Percentiles rank a stretch among this genome's conserved stretches.
Conservation (phyloP, 202 grass and related monocot species). For the Bolboschoenoplectus hybrid region DNA sequence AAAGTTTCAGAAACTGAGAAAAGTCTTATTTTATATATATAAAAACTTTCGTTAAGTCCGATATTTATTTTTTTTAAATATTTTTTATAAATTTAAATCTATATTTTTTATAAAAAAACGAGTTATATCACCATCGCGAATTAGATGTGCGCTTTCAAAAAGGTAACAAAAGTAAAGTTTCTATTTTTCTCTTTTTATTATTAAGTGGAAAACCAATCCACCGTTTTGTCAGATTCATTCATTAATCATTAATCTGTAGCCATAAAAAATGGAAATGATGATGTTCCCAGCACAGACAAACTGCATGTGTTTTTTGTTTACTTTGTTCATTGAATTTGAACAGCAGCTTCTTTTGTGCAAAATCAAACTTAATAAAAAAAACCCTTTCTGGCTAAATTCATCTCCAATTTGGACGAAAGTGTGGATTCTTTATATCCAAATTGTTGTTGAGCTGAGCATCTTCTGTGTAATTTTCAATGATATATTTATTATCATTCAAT, state of each 20-base stretch:
- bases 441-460: no score
- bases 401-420: neutral
- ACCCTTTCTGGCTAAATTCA: neutral
- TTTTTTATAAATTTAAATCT: no score
- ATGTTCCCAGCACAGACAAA: conserved; percentile 14
- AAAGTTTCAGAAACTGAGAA: neutral
- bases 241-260: neutral
- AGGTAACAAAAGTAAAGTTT: no score
- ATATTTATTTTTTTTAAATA: no score
- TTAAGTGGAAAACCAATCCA: neutral
- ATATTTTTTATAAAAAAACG: no score
- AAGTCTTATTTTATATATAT: neutral
- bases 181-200: neutral
- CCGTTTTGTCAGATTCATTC: neutral
- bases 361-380: neutral
- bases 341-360: neutral
- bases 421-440: neutral
- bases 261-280: neutral
- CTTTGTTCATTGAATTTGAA: neutral
- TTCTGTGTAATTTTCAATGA: no score
- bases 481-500: no score
- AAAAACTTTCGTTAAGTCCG: no score
- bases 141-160: no score
- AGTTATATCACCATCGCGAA: no score
- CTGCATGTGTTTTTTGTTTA: neutral